phyloP scores from a whole-genome alignment of 768 basidiomycete genomes.

The Ramaria rubella region DNA sequence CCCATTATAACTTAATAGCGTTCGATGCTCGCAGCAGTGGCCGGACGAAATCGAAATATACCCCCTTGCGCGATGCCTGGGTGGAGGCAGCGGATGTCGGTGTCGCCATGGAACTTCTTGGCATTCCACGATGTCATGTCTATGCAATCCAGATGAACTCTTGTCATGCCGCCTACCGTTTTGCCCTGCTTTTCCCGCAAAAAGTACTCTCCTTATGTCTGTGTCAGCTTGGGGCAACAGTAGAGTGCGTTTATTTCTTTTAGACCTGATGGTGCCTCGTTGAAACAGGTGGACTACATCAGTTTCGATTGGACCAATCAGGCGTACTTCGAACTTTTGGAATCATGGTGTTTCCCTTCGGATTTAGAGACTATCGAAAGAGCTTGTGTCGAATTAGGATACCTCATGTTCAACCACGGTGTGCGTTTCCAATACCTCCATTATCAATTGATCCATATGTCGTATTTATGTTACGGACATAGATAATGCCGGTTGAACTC shows the following conservation, averaged over 20 bases:
- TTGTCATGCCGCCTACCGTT: not conserved
- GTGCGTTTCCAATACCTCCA: not conserved
- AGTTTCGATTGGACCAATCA: not conserved
- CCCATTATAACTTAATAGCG: slow-evolving; percentile 2
- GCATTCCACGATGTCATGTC: not conserved
- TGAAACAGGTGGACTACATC: not conserved
- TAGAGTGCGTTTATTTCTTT: not conserved
- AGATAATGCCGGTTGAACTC: not conserved
- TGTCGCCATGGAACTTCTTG: not conserved
- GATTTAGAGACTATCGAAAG: not conserved
- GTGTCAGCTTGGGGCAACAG: not conserved
- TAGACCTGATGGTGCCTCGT: not conserved
- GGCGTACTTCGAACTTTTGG: not conserved
- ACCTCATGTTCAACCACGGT: not conserved
- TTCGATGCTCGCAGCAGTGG: not conserved
- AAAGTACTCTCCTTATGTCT: not conserved
- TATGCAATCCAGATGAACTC: not conserved
- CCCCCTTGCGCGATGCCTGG: not conserved
- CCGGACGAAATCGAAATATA: not conserved
- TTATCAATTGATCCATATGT: not conserved
- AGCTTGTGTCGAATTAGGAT: not conserved
- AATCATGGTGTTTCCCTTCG: not conserved
- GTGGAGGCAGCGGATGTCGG: slow-evolving; percentile 4
- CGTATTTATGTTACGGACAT: not conserved
- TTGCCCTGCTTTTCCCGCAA: slow-evolving; percentile 2